A percentile compares a stretch with the other conserved stretches of the same genome.
These are phyloP conservation scores for Fusarium haematococcum DNA, from an alignment of 2,329 filamentous ascomycete species.

Conservation along the genomic window DNA sequence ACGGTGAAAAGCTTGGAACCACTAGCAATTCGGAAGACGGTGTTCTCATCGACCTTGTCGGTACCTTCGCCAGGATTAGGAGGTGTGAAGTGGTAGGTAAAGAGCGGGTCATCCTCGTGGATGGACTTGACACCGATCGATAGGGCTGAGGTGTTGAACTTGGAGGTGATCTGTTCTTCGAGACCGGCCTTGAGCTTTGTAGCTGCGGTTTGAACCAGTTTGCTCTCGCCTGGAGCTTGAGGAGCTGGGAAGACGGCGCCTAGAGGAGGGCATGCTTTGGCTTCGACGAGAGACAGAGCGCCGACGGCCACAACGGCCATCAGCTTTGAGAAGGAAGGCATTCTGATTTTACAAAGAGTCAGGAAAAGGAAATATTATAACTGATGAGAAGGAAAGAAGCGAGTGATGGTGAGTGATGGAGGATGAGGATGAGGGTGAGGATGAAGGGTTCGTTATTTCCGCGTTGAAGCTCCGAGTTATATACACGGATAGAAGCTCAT, in stretches of 20 bases:
- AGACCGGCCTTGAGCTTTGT: conserved; percentile 40
- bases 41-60: conserved; percentile 45
- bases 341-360: background rate
- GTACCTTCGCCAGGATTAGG: conserved; percentile 42
- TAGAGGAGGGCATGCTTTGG: conserved; percentile 56
- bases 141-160: conserved; percentile 50
- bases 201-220: conserved; percentile 45
- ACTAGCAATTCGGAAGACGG: conserved; percentile 51
- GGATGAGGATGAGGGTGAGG: background rate
- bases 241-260: conserved; percentile 56
- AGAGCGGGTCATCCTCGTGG: conserved; percentile 51
- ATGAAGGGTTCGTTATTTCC: background rate
- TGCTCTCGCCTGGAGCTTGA: conserved; percentile 47
- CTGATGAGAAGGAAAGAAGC: background rate
- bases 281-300: conserved; percentile 35
- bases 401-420: background rate
- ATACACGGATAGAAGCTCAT: conserved; percentile 11
- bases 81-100: conserved; percentile 57
- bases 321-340: conserved; percentile 35
- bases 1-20: conserved; percentile 50
- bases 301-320: conserved; percentile 26
- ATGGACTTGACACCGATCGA: conserved; percentile 57
- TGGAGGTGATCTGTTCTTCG: conserved; percentile 37
- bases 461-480: conserved; percentile 13
- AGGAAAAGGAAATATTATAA: too few species aligned